Base-by-base conservation (phyloP, 2,329 filamentous ascomycete genomes). In the Colletotrichum simmondsii region DNA sequence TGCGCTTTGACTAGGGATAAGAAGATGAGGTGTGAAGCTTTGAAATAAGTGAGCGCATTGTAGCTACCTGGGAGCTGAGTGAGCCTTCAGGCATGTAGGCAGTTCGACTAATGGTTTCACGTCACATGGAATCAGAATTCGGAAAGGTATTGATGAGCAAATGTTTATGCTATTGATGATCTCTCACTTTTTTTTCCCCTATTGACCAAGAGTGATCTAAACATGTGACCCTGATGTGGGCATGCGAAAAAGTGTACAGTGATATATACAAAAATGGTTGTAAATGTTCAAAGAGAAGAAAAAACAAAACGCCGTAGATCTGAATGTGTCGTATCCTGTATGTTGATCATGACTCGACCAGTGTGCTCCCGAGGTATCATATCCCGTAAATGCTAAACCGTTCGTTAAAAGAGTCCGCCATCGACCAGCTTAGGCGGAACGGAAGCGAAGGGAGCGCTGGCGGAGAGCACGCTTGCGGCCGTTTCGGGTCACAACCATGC, bases 401-500 rank as follows among this genome's bases (percentile, higher is more conserved):
- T 73, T 65, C 70, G 26, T 72, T 1, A 59, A 64, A 42, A 35
- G 14, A 53, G 53, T 64, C 10, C 35, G 60, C 66, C 71, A 65
- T 73, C 71, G 42, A 73, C 71, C 71, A 71, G 71, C 66, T 73
- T 65, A 73, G 71, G 66, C 71, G 71, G 56, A 73, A 71, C 71
- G 71, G 71, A 73, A 71, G 56, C 71, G 71, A 11, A 73, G 71
- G 56, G 56, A 62, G 14, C 42, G 54, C 52, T 77, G 72, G 63
- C 78, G 81, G 1, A 75, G 53, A 2, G 79, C 76, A 4, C 81
- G 81, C 30, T 81, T 81, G 75, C 80, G 75, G 1, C 56, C 54
- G 0, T 77, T 74, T 64, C 74, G 73, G 10, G 77, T 73, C 24
- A 75, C 72, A 52, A 75, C 64, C 76, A 89, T 83, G 24, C 78